These are phyloP conservation scores for Neonectria punicea DNA, from an alignment of 2,329 filamentous ascomycete species.

Conservation along the genomic window DNA sequence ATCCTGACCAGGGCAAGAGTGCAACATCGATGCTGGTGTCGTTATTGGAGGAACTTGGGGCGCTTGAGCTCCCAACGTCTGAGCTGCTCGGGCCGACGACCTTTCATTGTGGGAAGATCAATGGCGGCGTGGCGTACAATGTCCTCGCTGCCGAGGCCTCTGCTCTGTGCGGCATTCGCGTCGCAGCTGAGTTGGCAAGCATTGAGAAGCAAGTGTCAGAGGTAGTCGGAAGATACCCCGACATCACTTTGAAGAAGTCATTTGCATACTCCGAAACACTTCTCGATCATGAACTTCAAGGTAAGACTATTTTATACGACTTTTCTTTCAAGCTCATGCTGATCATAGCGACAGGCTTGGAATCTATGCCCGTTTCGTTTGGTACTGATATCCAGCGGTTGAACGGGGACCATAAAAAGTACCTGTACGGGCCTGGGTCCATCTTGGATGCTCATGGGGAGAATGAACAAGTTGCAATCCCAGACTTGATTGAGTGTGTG, in stretches of 20 bases:
- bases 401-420: conserved; percentile 29
- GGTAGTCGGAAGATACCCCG: conserved; percentile 16
- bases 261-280: conserved; percentile 28
- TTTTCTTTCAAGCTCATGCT: background rate
- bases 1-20: conserved; percentile 31
- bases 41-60: conserved; percentile 31
- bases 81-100: conserved; percentile 26
- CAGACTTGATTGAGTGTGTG: conserved; percentile 29
- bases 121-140: conserved; percentile 29
- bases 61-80: conserved; percentile 25
- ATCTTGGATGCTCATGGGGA: conserved; percentile 33
- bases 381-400: conserved; percentile 33
- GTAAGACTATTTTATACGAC: background rate
- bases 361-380: conserved; percentile 27
- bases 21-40: conserved; percentile 25
- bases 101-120: conserved; percentile 28
- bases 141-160: conserved; percentile 23
- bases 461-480: conserved; percentile 28
- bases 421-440: conserved; percentile 34
- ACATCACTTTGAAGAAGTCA: conserved; percentile 19
- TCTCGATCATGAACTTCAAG: conserved; percentile 26
- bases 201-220: conserved; percentile 22
- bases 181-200: conserved; percentile 11
- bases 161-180: conserved; percentile 25
- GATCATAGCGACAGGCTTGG: conserved; percentile 17